Conservation (phyloP, 371 early-diverging fungal species). For the Mucor velutinosus region DNA sequence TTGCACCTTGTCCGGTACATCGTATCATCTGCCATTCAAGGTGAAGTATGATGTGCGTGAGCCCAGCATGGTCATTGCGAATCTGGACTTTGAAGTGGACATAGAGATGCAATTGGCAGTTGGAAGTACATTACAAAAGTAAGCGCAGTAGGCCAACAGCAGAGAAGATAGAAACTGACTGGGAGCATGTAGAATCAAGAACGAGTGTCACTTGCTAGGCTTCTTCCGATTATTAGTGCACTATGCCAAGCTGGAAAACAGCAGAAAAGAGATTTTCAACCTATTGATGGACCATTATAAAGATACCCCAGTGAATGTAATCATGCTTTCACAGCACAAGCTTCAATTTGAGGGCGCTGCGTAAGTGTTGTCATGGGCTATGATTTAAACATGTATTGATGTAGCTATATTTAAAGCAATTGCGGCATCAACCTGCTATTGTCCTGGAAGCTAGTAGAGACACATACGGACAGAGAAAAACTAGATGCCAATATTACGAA, state of each 20-base stretch:
- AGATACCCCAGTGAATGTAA: constrained; percentile 9
- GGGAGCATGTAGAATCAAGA: constrained; percentile 23
- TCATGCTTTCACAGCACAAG: constrained; percentile 12
- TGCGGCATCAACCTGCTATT: constrained; percentile 9
- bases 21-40: constrained; percentile 21
- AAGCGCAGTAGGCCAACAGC: not conserved
- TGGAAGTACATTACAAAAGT: constrained; percentile 31
- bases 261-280: constrained; percentile 22
- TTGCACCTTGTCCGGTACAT: constrained; percentile 33
- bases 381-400: not conserved
- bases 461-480: not conserved
- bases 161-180: not conserved
- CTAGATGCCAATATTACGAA: constrained; percentile 15
- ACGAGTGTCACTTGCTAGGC: constrained; percentile 28
- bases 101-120: constrained; percentile 33
- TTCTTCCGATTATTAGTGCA: constrained; percentile 37
- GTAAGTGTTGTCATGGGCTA: not conserved
- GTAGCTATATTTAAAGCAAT: not conserved
- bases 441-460: constrained; percentile 21
- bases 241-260: constrained; percentile 27
- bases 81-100: constrained; percentile 27
- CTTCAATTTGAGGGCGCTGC: constrained; percentile 27
- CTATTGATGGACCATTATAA: constrained; percentile 6
- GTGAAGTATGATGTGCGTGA: constrained; percentile 32
- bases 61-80: constrained; percentile 19